Evolutionary conservation across 768 basidiomycete species (phyloP).

Genomic region (Lentinula sp.): DNA sequence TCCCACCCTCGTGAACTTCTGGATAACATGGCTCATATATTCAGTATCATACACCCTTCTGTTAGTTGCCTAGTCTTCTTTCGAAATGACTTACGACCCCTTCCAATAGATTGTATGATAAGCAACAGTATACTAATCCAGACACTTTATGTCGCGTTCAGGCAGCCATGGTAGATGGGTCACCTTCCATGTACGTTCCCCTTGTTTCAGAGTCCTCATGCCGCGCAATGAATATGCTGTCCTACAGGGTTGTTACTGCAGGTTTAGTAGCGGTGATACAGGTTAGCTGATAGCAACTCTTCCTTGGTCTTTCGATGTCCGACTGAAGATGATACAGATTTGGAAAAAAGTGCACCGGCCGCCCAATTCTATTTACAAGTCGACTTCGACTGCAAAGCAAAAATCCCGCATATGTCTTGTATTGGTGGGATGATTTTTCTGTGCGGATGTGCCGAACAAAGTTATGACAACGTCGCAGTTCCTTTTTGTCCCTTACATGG

Average conservation of each 20-base stretch:
- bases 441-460: neutral
- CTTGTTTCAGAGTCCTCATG: neutral
- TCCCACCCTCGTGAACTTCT: constrained; percentile 52
- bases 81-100: neutral
- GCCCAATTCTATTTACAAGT: neutral
- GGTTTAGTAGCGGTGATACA: constrained; percentile 36
- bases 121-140: constrained; percentile 15
- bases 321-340: neutral
- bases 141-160: constrained; percentile 40
- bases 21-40: constrained; percentile 49
- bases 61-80: constrained; percentile 27
- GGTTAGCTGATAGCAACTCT: constrained; percentile 14
- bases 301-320: neutral
- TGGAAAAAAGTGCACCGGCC: neutral
- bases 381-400: neutral
- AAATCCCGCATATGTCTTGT: neutral
- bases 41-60: constrained; percentile 45
- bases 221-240: neutral
- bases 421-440: neutral
- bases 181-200: constrained; percentile 42
- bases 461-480: constrained; percentile 12
- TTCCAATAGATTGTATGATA: constrained; percentile 11
- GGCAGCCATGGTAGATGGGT: constrained; percentile 46
- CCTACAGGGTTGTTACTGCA: constrained; percentile 33
- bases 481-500: constrained; percentile 26